Base-by-base conservation (phyloP, 257 asterid genomes). In the Avicennia marina region DNA sequence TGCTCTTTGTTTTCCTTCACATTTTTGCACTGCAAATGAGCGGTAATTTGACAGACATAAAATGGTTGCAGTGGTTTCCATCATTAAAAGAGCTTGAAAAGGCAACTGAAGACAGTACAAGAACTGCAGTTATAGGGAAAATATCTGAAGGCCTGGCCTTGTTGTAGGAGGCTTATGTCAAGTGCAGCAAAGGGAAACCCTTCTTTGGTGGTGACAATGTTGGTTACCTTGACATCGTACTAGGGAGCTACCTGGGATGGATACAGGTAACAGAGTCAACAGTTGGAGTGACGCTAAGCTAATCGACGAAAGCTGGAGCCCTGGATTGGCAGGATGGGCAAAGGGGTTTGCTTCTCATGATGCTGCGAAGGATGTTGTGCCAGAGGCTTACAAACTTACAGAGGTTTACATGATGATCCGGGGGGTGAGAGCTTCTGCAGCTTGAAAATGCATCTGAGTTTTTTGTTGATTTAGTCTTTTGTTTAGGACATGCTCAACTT, bases 141-240 rank as follows among this genome's bases (percentile, higher is more conserved):
- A 17, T 70, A 11, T 1, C 2, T 1, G 68, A 60, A 51, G 66
- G 71, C 0, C 0, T 26, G 3, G 50, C 47, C 12, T 53, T 63
- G 4, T 13, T 73, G 43, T 81, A 78, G 44, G 77, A 66, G n/a
- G 73, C 66, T 20, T 78, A 59, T 20, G 59, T 40, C 11, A 55
- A 34, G 1, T 41, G 54, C 9, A 68, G 75, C 54, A 58, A 68
- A 33, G 81, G 75, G 5, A 68, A 72, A 18, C 39, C 46, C 0
- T 78, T 51, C 17, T 78, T 72, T 41, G 71, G 81, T 2, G 85
- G 85, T 49, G 75, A 75, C 1, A 66, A 1, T 7, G 20, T 72
- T 11, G 85, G 81, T 12, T 72, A 43, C 38, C 44, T 75, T 0
- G 81, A 78, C 40, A 68, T 78, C 22, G 79, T 53, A 1, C 57